Evolutionary conservation across 305 asterid genomes (phyloP), one percentile per base, ranked within the genome.

Genomic region (Vinca major): DNA sequence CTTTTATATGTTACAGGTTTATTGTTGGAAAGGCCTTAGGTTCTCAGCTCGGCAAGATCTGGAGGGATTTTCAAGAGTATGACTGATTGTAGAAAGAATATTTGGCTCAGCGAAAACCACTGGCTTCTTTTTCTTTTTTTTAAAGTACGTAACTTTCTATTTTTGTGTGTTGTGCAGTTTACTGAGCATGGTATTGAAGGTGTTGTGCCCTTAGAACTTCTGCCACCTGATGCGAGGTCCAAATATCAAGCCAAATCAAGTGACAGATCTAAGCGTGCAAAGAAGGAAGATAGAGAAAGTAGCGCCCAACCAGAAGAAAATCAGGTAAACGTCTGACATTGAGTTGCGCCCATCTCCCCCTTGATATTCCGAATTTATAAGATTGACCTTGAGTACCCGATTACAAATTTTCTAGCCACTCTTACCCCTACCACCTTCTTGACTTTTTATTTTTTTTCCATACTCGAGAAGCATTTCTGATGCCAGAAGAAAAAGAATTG

Each of bases 1-100:
- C 7, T 41, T 54, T 65, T 53, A 10, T 26, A 12, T 60, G 55
- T 12, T 83, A 63, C 78, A 90, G 98, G 98, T 93, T 56, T 93
- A 90, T 80, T 93, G 97, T 82, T 93, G 98, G 98, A 93, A 93
- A 87, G 97, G 96, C 72, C 80, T 93, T 63, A 84, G 97, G 82
- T 93, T 93, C 79, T 90, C 98, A 64, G 96, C 98, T 68, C 86
- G 98, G 58, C 98, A 90, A 78, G 98, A 93, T 82, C 79, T 92
- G 83, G 98, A 92, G 81, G 96, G 96, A 51, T 92, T 90, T 82
- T 93, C 98, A 58, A 80, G 88, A 79, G 98, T 92, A 83, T 6
- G 95, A 52, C 10, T 58, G 44, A 61, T 47, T 62, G 40, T 62
- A 51, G 53, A 69, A 55, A 49, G 65, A 45, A 62, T 70, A 19